Percentiles rank a stretch among this genome's conserved stretches.
Evolutionary conservation across 768 basidiomycete species (phyloP).

Genomic region (Leccinum olivaceopallidum): DNA sequence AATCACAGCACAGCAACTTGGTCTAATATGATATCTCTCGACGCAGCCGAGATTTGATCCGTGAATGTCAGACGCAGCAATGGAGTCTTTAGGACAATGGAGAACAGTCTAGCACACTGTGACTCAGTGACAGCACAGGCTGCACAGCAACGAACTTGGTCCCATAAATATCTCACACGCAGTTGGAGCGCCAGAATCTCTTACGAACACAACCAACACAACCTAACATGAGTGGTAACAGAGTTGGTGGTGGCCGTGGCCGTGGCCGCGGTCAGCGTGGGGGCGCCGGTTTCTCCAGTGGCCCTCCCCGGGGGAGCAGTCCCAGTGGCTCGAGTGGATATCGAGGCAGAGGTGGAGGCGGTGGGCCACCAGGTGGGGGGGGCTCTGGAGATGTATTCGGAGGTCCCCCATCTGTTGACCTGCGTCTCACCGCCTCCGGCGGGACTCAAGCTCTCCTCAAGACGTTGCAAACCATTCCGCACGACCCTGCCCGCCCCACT

Average conservation of each 20-base stretch:
- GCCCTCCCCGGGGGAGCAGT: conserved; percentile 1
- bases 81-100: too few relatives aligned
- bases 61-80: background rate
- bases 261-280: conserved; percentile 19
- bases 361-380: conserved; percentile 29
- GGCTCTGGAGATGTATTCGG: conserved; percentile 33
- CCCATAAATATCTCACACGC: background rate
- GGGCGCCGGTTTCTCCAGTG: conserved; percentile 1
- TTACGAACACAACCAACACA: conserved; percentile 2
- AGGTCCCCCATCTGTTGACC: conserved; percentile 34
- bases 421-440: conserved; percentile 30
- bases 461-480: conserved; percentile 28
- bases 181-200: background rate
- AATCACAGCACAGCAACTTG: too few relatives aligned
- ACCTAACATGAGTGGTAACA: conserved; percentile 16
- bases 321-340: conserved; percentile 15
- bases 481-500: conserved; percentile 40
- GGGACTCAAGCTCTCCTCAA: conserved; percentile 26
- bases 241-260: conserved; percentile 16
- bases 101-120: background rate
- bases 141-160: background rate
- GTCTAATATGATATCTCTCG: too few relatives aligned
- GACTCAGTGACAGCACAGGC: background rate
- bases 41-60: too few relatives aligned
- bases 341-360: conserved; percentile 27